A percentile compares a stretch with the other conserved stretches of the same genome.
phyloP scores from a whole-genome alignment of 306 rosid species.

The Vigna reflexopilosa region DNA sequence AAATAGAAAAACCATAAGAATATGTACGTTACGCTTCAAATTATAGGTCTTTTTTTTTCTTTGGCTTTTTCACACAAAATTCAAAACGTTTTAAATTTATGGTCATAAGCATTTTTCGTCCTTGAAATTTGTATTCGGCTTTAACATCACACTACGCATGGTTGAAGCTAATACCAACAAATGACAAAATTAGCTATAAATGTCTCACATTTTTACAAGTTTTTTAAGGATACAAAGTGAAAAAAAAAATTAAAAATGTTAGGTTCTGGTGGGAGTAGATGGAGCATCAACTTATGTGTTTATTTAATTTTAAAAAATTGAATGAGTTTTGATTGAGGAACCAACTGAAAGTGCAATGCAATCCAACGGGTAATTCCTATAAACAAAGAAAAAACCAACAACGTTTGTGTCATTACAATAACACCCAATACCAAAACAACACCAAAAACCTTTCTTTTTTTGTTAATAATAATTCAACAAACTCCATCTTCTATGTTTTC shows the following conservation, averaged over 20 bases:
- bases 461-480: not conserved
- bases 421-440: not conserved
- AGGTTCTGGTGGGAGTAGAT: constrained; percentile 18
- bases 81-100: not conserved
- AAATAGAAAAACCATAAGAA: too few relatives aligned
- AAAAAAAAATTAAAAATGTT: not conserved
- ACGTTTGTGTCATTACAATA: not conserved
- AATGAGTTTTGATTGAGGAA: constrained; percentile 30
- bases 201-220: not conserved
- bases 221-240: not conserved
- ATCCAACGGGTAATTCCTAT: constrained; percentile 24
- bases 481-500: not conserved
- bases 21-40: too few relatives aligned
- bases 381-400: constrained; percentile 12
- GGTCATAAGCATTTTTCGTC: not conserved
- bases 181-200: not conserved
- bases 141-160: not conserved
- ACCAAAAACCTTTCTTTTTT: not conserved
- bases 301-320: not conserved
- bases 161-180: not conserved
- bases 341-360: constrained; percentile 34
- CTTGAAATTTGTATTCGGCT: not conserved
- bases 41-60: too few relatives aligned
- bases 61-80: too few relatives aligned
- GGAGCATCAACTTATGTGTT: constrained; percentile 20